Evolutionary conservation across 495 filamentous ascomycete species (phyloP), one percentile per base, ranked within the genome.

Genomic region (Jackrogersella minutella): DNA sequence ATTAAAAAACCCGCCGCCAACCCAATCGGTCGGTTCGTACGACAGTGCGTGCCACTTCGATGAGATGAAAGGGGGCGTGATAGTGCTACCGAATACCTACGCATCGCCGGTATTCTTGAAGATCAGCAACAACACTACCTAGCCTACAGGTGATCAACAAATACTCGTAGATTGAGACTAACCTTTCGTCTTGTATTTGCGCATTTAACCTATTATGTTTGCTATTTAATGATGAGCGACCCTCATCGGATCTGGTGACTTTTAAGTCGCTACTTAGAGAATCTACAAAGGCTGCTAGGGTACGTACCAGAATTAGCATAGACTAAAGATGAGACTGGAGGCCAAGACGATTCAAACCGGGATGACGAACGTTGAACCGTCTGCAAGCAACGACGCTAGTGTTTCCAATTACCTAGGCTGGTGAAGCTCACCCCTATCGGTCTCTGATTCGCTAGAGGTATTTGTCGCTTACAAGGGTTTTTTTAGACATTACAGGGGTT

Each of bases 341-440:
- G n/a, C 26, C 21, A 31, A 50, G 28, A 26, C 16, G 51, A 64
- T 56, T 40, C 31, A 43, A 44, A 57, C 66, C 11, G 44, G 66
- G 61, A 64, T 69, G 66, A 54, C 55, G 66, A 52, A 47, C 31
- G 40, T 69, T 46, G 19, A 63, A 53, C 21, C 52, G 61, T 61
- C 66, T 69, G 66, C 66, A 61, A 64, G 66, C 58, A 64, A 69
- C 56, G 31, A 51, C 66, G 37, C 66, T 65, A 69, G 66, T 69
- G 66, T 69, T 69, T 69, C 66, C 40, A 53, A 69, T 62, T n/a
- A n/a, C n/a, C n/a, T n/a, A n/a, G n/a, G n/a, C n/a, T 69, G 66
- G 66, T 69, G 57, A 69, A 64, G 66, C 39, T 40, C 44, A 46
- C 33, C 54, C 22, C 1, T 34, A 0, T 22, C 5, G n/a, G 6